These are phyloP conservation scores for Aspergillus quadrilineatus DNA, from an alignment of 2,329 filamentous ascomycete species.

Conservation along the genomic window DNA sequence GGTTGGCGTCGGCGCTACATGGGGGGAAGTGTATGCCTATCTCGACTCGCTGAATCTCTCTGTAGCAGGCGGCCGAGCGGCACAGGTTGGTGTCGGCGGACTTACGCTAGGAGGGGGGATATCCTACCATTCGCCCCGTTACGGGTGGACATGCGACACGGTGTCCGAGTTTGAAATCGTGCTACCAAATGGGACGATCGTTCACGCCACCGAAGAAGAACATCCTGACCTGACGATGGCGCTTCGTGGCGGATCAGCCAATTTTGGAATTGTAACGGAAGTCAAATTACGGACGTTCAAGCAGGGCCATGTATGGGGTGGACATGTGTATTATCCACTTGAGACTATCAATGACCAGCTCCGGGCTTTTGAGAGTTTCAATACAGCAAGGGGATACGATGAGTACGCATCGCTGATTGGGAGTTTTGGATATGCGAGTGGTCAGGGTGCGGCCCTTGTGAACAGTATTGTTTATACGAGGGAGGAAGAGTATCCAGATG, in stretches of 20 bases:
- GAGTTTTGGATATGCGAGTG: neutral
- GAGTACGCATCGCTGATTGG: slow-evolving; percentile 18
- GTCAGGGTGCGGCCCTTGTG: slow-evolving; percentile 28
- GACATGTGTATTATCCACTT: slow-evolving; percentile 28
- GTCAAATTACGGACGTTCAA: slow-evolving; percentile 15
- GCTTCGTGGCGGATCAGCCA: slow-evolving; percentile 31
- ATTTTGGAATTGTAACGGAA: slow-evolving; percentile 37
- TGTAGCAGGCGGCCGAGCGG: slow-evolving; percentile 25
- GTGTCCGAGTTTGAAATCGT: slow-evolving; percentile 49
- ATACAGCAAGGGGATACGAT: slow-evolving; percentile 27
- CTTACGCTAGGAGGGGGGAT: slow-evolving; percentile 20
- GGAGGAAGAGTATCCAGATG: slow-evolving; percentile 34
- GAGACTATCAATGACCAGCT: slow-evolving; percentile 23
- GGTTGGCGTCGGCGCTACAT: slow-evolving; percentile 16
- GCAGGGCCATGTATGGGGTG: slow-evolving; percentile 38
- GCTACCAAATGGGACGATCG: slow-evolving; percentile 46
- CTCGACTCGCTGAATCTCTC: slow-evolving; percentile 21
- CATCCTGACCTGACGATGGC: slow-evolving; percentile 25
- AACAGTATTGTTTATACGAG: slow-evolving; percentile 40
- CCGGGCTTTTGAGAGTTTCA: slow-evolving; percentile 27
- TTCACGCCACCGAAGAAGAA: slow-evolving; percentile 38
- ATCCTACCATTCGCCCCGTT: slow-evolving; percentile 18
- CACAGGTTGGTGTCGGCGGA: slow-evolving; percentile 29
- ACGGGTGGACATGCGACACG: slow-evolving; percentile 33
- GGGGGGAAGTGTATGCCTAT: slow-evolving; percentile 14